Conservation (phyloP, 2,329 filamentous ascomycete genomes). For the Aplosporella prunicola region DNA sequence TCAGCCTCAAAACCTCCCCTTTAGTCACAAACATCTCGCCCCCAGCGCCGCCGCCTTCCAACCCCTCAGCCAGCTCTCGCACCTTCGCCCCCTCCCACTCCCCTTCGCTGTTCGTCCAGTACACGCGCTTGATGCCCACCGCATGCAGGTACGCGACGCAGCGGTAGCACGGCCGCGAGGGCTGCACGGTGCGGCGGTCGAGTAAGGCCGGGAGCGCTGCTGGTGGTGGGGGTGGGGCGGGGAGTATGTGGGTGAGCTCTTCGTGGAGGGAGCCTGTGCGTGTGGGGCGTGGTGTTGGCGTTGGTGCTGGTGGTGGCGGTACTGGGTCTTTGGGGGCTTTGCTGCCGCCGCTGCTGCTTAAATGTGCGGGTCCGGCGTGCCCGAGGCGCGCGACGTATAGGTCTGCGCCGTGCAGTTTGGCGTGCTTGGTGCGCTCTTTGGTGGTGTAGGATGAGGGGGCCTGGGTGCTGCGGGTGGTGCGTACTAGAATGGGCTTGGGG, state of each 20-base stretch:
- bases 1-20: conserved; percentile 43
- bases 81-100: conserved; percentile 44
- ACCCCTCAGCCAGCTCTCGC: conserved; percentile 37
- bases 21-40: conserved; percentile 42
- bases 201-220: not conserved
- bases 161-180: conserved; percentile 43
- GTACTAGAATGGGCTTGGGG: too few species aligned
- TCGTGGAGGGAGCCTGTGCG: conserved; percentile 39
- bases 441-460: too few species aligned
- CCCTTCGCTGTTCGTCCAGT: conserved; percentile 43
- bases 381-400: conserved; percentile 42
- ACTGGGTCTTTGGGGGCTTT: not conserved
- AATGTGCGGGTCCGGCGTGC: not conserved
- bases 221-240: conserved; percentile 5
- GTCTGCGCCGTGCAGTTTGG: conserved; percentile 41
- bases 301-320: too few species aligned
- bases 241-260: conserved; percentile 27
- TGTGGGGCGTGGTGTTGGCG: too few species aligned
- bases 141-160: conserved; percentile 44
- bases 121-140: conserved; percentile 44
- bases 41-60: conserved; percentile 24
- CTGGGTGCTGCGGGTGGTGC: too few species aligned
- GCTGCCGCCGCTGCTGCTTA: not conserved
- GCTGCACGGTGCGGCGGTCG: conserved; percentile 20
- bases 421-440: conserved; percentile 36